Evolutionary conservation across 1,139 yeast species (phyloP).

Genomic region (Meyerozyma sp.): DNA sequence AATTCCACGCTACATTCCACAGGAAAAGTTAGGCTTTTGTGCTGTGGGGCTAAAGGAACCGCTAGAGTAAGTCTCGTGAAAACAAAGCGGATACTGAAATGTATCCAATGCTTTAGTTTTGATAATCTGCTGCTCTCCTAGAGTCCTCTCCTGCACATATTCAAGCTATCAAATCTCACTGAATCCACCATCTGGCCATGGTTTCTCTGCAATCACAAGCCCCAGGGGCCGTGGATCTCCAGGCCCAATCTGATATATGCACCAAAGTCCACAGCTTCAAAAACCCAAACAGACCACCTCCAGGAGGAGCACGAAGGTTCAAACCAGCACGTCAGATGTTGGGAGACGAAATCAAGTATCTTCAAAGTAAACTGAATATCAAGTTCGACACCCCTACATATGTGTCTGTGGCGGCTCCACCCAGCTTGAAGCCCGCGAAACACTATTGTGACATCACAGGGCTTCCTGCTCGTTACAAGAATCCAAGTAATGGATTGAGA

Average conservation of each 20-base stretch:
- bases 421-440: constrained; percentile 74
- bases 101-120: too few relatives aligned
- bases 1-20: too few relatives aligned
- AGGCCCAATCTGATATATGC: constrained; percentile 36
- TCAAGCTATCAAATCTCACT: background rate
- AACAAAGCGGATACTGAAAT: too few relatives aligned
- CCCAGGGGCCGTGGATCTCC: constrained; percentile 17
- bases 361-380: constrained; percentile 36
- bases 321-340: constrained; percentile 73
- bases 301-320: constrained; percentile 45
- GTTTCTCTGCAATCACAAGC: background rate
- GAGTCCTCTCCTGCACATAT: background rate
- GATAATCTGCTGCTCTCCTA: too few relatives aligned
- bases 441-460: constrained; percentile 96
- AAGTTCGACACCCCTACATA: constrained; percentile 52
- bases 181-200: background rate
- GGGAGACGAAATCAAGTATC: constrained; percentile 69
- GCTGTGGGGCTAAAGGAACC: too few relatives aligned
- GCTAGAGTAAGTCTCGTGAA: too few relatives aligned
- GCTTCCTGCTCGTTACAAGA: constrained; percentile 67
- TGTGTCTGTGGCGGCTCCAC: constrained; percentile 75
- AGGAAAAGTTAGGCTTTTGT: too few relatives aligned
- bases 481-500: constrained; percentile 72
- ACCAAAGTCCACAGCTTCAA: constrained; percentile 51
- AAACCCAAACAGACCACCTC: constrained; percentile 40